These are phyloP conservation scores for Alternaria incomplexa DNA, from an alignment of 2,329 filamentous ascomycete genomes.

Conservation along the genomic window DNA sequence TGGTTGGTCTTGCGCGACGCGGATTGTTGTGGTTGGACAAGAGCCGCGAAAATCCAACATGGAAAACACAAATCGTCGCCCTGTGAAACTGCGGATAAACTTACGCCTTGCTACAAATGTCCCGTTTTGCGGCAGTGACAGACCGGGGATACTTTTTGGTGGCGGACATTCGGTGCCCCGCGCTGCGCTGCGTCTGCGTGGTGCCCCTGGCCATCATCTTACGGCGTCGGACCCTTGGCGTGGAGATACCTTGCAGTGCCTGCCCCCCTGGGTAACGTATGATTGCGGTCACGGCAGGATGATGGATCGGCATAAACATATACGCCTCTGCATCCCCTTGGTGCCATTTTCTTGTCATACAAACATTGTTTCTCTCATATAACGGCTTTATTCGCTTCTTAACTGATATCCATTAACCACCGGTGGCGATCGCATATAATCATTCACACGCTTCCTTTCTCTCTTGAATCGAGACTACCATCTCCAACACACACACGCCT, in stretches of 20 bases:
- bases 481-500: neutral
- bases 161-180: conserved; percentile 26
- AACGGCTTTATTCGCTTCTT: conserved; percentile 9
- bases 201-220: conserved; percentile 18
- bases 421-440: conserved; percentile 1
- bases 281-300: conserved; percentile 24
- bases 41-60: conserved; percentile 6
- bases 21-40: conserved; percentile 11
- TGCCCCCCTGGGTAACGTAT: conserved; percentile 29
- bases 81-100: conserved; percentile 14
- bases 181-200: neutral
- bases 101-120: conserved; percentile 17
- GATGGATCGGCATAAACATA: conserved; percentile 28
- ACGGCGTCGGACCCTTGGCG: conserved; percentile 17
- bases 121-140: conserved; percentile 8
- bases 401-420: conserved; percentile 7
- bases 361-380: conserved; percentile 24
- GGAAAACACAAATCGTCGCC: conserved; percentile 4
- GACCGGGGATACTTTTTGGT: neutral
- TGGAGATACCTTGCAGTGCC: conserved; percentile 15
- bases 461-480: neutral
- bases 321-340: conserved; percentile 22
- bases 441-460: conserved; percentile 7
- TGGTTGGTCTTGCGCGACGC: conserved; percentile 7
- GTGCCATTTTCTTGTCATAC: conserved; percentile 20